Base-by-base conservation (phyloP, 225 moss, liverwort and hornwort species). In the Takakia lepidozioides region DNA sequence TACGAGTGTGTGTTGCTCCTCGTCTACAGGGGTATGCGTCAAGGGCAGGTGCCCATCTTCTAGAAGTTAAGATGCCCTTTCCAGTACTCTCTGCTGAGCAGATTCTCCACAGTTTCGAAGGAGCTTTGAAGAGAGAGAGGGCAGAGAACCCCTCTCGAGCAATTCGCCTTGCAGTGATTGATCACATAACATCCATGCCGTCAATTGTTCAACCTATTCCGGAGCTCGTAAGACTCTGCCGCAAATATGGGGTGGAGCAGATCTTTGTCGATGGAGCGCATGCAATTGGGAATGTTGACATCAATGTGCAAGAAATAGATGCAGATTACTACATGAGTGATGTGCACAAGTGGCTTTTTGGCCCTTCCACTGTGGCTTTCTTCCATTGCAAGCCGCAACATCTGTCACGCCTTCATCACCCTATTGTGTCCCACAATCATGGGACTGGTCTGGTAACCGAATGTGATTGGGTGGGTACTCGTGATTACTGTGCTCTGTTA, bases 101-200 rank as follows among this genome's bases (percentile, higher is more conserved):
- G 41, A 68, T 88, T 53, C 51, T 86, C 0, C 51, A 64, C 54
- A 69, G 46, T 14, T 86, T 83, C 26, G 66, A 73, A 54, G 57
- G 60, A 2, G 61, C 73, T 58, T 56, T 93, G 20, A 43, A 62
- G 5, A 60, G 48, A 22, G 52, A 74, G 43, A 80, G 63, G 50
- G 32, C 37, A 5, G 43, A 51, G 11, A 62, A 75, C 44, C 65
- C 84, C 17, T 25, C 38, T 15, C 46, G 26, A 1, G 41, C 39
- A 27, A 72, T 89, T 27, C 73, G 88, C 8, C 71, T 93, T 8
- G 92, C 83, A 1, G 73, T 88, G 43, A 59, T 93, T 28, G 92
- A 93, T 46, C 92, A 93, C 58, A 58, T 93, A 9, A 73, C 73
- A 9, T 93, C 92, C 16, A 85, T 93, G 85, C 92, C 92, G 39